Evolutionary conservation across 805 yeast species (phyloP).

Genomic region (Saccharomycopsis microspora): DNA sequence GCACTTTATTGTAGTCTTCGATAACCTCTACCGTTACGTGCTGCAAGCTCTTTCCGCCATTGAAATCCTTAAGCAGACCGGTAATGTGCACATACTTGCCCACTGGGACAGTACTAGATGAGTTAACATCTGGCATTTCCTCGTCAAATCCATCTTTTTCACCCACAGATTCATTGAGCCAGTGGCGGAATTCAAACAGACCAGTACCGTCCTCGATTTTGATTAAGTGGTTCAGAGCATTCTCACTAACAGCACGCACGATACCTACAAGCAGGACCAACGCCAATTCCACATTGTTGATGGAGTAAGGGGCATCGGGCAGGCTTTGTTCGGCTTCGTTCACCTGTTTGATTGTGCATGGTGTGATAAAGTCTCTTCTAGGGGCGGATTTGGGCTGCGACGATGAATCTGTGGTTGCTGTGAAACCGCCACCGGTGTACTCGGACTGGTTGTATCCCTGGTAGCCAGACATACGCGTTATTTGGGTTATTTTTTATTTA

Average conservation of each 20-base stretch:
- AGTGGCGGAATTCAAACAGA: constrained; percentile 47
- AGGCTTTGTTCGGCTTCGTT: constrained; percentile 43
- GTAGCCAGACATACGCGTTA: constrained; percentile 12
- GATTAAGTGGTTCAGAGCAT: constrained; percentile 41
- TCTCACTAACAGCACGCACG: constrained; percentile 50
- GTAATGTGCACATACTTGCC: constrained; percentile 53
- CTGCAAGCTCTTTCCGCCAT: constrained; percentile 52
- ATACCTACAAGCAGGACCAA: constrained; percentile 61
- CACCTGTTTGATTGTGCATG: constrained; percentile 68
- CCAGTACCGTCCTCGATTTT: constrained; percentile 79
- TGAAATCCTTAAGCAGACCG: constrained; percentile 47
- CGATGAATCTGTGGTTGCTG: constrained; percentile 2
- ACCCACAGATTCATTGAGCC: constrained; percentile 38
- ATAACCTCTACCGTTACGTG: constrained; percentile 48
- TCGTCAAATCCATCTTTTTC: constrained; percentile 21
- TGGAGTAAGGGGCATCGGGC: constrained; percentile 53
- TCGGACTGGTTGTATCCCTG: constrained; percentile 15
- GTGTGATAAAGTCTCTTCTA: constrained; percentile 33
- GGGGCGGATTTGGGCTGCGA: constrained; percentile 22
- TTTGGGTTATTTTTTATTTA: background rate
- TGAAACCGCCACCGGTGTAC: constrained; percentile 11
- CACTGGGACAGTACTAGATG: constrained; percentile 25
- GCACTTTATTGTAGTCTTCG: constrained; percentile 53
- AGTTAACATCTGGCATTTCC: constrained; percentile 17
- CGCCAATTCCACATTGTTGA: constrained; percentile 49